Base-by-base conservation (phyloP, 495 filamentous ascomycete genomes). In the Sabuloglossum arenarium region DNA sequence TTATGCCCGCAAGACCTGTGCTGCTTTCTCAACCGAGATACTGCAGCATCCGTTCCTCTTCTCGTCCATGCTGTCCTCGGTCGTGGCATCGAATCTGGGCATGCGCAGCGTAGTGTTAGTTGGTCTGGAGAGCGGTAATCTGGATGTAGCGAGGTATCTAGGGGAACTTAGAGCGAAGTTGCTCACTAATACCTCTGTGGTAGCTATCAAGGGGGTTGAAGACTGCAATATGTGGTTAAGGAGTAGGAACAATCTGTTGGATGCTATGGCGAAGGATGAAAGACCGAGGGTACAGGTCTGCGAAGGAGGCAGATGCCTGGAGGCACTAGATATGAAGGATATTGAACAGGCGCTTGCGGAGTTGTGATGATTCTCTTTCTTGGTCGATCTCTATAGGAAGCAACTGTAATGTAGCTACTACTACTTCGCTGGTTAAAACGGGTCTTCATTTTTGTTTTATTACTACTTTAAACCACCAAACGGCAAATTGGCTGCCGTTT, bases 31-130 rank as follows among this genome's bases (percentile, higher is more conserved):
- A 54, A 80, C 85, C 0, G 91, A 97, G 67, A 79, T 95, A 55
- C 69, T 94, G 60, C 87, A 96, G 62, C 87, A 97, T 60, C 91
- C 91, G 0, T 89, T 86, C 71, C 71, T 94, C 10, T 96, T 91
- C 64, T 77, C 82, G 0, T 81, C 85, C 11, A 71, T 96, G 60
- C 71, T 97, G 66, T 76, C 79, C 24, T 76, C 76, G 1, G 79
- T 96, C 6, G 81, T 94, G 8, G 80, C 76, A 3, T 70, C 70
- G 23, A 72, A 79, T 54, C 64, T 94, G 2, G 82, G 82, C 25
- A 72, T 78, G 49, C 76, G 75, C 50, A 64, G 64, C 29, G 30
- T 58, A 14, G 52, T 68, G 2, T 64, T 68, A 23, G 56, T 70
- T 4, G 59, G 61, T 10, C 66, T 70, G 3, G 61, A 64, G 31